Evolutionary conservation across 495 filamentous ascomycete species (phyloP).

Genomic region (Jackrogersella multiformis): DNA sequence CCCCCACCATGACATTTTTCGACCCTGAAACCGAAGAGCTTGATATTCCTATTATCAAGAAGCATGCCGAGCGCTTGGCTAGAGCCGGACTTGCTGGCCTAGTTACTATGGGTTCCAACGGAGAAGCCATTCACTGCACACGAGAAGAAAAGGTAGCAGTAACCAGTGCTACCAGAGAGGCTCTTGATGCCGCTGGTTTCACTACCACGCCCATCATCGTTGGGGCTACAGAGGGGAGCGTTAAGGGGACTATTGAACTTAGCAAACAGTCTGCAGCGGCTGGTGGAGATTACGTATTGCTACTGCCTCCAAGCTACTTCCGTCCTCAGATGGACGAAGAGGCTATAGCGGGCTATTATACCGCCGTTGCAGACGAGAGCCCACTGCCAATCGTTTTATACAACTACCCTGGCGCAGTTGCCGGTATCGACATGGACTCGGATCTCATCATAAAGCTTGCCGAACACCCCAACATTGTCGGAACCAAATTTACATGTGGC

Average conservation of each 20-base stretch:
- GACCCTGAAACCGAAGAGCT: slow-evolving; percentile 82
- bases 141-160: slow-evolving; percentile 78
- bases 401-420: slow-evolving; percentile 90
- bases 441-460: slow-evolving; percentile 85
- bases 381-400: slow-evolving; percentile 85
- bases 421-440: slow-evolving; percentile 92
- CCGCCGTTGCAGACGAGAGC: slow-evolving; percentile 74
- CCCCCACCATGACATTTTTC: slow-evolving; percentile 93
- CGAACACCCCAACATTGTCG: slow-evolving; percentile 82
- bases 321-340: slow-evolving; percentile 80
- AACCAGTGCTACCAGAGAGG: slow-evolving; percentile 80
- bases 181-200: slow-evolving; percentile 84
- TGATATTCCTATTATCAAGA: slow-evolving; percentile 79
- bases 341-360: slow-evolving; percentile 79
- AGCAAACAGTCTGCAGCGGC: slow-evolving; percentile 72
- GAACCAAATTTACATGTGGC: slow-evolving; percentile 91
- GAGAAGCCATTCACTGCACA: slow-evolving; percentile 85
- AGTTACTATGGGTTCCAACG: slow-evolving; percentile 90
- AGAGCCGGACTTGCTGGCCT: slow-evolving; percentile 82
- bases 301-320: slow-evolving; percentile 87
- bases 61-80: slow-evolving; percentile 82
- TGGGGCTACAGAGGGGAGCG: slow-evolving; percentile 80
- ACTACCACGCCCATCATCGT: slow-evolving; percentile 79
- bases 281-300: slow-evolving; percentile 80
- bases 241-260: slow-evolving; percentile 77